phyloP scores from a whole-genome alignment of 768 basidiomycete species.

The Amanita jacksonii region DNA sequence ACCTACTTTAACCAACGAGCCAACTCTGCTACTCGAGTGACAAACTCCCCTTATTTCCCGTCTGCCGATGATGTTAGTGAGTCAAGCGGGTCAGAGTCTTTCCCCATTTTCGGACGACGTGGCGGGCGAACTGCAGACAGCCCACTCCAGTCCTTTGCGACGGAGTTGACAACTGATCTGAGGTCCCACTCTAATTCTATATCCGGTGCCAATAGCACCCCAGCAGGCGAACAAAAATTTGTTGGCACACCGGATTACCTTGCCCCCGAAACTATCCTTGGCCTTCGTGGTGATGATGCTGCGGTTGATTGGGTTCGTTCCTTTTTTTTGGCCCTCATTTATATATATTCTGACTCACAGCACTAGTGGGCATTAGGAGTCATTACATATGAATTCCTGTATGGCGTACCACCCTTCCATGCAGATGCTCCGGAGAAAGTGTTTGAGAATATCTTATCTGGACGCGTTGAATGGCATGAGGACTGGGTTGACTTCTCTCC shows the following conservation, averaged over 20 bases:
- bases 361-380: constrained; percentile 95
- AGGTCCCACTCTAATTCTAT: constrained; percentile 68
- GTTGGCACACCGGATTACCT: constrained; percentile 98
- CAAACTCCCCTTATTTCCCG: constrained; percentile 57
- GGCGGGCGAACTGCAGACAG: constrained; percentile 51
- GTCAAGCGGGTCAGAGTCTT: constrained; percentile 76
- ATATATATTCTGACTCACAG: constrained; percentile 8
- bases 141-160: constrained; percentile 80
- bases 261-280: constrained; percentile 91
- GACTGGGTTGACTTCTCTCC: constrained; percentile 81
- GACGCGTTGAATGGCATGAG: constrained; percentile 93
- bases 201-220: constrained; percentile 51
- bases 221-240: constrained; percentile 84
- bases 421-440: constrained; percentile 96
- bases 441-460: constrained; percentile 95
- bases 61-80: constrained; percentile 79
- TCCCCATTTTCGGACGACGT: constrained; percentile 44
- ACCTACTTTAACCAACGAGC: constrained; percentile 76
- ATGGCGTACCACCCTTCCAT: constrained; percentile 95
- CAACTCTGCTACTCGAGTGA: constrained; percentile 45
- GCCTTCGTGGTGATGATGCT: constrained; percentile 89
- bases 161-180: constrained; percentile 74
- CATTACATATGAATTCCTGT: constrained; percentile 96
- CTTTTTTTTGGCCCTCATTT: constrained; percentile 8
- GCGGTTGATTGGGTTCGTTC: constrained; percentile 90